Evolutionary conservation across 2,329 filamentous ascomycete species (phyloP).

Genomic region (Colletotrichum eleusines): DNA sequence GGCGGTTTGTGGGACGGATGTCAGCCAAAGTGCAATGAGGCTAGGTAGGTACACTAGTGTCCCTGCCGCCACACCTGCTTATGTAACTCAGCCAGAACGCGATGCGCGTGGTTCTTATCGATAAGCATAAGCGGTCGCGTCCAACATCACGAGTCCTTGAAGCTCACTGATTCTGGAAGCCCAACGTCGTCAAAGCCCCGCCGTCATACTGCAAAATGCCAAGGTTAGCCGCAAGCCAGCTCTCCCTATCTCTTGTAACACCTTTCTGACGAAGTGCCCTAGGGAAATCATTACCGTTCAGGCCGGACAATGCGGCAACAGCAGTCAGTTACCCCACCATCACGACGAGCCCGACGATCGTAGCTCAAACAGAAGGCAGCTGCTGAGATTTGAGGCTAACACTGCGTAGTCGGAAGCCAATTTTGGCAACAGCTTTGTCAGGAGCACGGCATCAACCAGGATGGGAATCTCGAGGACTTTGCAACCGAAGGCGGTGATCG

Average conservation of each 20-base stretch:
- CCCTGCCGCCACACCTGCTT: background rate
- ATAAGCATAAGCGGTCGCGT: constrained; percentile 40
- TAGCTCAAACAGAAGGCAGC: background rate
- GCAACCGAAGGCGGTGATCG: constrained; percentile 97
- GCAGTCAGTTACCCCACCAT: constrained; percentile 75
- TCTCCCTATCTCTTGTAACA: background rate
- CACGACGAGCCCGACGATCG: background rate
- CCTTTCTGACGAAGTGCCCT: constrained; percentile 13
- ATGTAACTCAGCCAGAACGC: constrained; percentile 22
- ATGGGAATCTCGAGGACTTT: constrained; percentile 97
- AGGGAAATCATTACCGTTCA: constrained; percentile 99
- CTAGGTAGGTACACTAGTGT: background rate
- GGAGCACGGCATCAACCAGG: constrained; percentile 97
- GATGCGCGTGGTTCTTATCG: constrained; percentile 41
- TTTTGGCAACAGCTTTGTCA: constrained; percentile 99
- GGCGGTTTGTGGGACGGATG: background rate
- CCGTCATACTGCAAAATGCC: constrained; percentile 38
- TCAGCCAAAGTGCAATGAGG: background rate
- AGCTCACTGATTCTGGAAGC: constrained; percentile 25
- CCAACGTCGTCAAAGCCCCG: constrained; percentile 30
- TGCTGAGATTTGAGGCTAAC: constrained; percentile 48
- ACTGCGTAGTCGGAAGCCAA: constrained; percentile 83
- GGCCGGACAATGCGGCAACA: constrained; percentile 99
- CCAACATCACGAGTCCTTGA: constrained; percentile 35
- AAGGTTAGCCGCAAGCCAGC: constrained; percentile 26